Evolutionary conservation across 106 monocot species (phyloP), one percentile per base, ranked within the genome.

Genomic region (Acorus gramineus): DNA sequence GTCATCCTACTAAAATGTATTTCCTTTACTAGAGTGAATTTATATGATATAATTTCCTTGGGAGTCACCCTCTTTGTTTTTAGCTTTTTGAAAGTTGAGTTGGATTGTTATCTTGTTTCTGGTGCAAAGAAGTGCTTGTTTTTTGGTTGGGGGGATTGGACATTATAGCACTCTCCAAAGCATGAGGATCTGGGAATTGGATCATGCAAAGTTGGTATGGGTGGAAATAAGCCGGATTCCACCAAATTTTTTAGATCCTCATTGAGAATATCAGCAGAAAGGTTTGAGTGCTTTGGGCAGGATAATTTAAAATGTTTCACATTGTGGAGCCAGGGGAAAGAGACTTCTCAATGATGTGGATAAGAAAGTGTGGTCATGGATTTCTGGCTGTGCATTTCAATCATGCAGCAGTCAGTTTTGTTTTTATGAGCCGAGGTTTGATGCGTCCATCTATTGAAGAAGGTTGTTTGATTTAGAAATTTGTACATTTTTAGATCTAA

Each of bases 281-380:
- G 90, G 55, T 90, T 90, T 61, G 86, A 90, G 65, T 90, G 90
- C 58, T 90, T 90, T 79, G 90, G 90, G 3, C 80, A 86, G 71
- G 86, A 86, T 66, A 86, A 90, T 60, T 79, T 90, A 55, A 90
- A 86, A 61, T 90, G 83, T 64, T 90, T 90, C 62, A 90, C 90
- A 57, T 83, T 83, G 3, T 90, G 90, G 90, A 90, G 86, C 69
- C 90, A 90, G 76, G 90, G 90, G 8, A 90, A 79, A 62, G 83
- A 28, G 86, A 53, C 75, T 90, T 11, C 66, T 90, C 4, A 83
- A 90, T 67, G 86, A 90, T 46, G 78, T 86, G 55, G 86, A 84
- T 63, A 86, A 83, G 56, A 90, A 83, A 59, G 44, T 55, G 1
- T 90, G 90, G 90, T 90, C 90, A 47, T 90, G 90, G 90, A 83